Percentiles rank a stretch among this genome's conserved stretches.
phyloP scores from a whole-genome alignment of 228 moss, liverwort and hornwort species.

The Sphagnum fallax region DNA sequence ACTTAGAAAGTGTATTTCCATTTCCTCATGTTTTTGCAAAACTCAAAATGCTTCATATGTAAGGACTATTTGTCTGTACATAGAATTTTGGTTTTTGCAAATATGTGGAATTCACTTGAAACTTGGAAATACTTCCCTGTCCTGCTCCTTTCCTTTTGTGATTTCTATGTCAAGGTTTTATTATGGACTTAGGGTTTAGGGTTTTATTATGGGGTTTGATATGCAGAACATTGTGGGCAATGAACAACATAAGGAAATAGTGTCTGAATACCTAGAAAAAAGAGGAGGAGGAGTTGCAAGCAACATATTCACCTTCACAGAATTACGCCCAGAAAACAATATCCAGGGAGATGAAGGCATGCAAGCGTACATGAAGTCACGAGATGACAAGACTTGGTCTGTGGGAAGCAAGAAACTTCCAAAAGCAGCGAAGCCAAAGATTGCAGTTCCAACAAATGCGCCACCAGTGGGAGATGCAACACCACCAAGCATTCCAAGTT shows the following conservation, averaged over 20 bases:
- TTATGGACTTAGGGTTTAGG: neutral
- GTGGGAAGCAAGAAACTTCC: slow-evolving; percentile 48
- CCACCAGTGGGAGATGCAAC: slow-evolving; percentile 2
- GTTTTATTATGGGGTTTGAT: slow-evolving; percentile 6
- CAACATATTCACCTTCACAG: slow-evolving; percentile 29
- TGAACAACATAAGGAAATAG: slow-evolving; percentile 60
- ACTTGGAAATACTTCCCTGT: neutral
- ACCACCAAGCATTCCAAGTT: neutral
- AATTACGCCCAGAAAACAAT: slow-evolving; percentile 3
- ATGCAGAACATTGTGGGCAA: slow-evolving; percentile 83
- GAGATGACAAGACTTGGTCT: slow-evolving; percentile 65
- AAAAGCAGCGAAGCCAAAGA: slow-evolving; percentile 47
- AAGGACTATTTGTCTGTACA: too few relatives aligned
- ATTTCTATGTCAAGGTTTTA: neutral
- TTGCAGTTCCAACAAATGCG: neutral
- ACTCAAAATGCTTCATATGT: too few relatives aligned
- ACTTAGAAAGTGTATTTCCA: slow-evolving; percentile 17
- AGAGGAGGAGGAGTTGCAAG: slow-evolving; percentile 42
- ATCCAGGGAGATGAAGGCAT: slow-evolving; percentile 25
- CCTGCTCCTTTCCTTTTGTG: neutral
- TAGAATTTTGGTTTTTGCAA: neutral
- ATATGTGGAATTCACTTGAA: neutral
- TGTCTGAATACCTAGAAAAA: slow-evolving; percentile 57
- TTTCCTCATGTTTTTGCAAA: neutral
- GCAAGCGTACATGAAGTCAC: slow-evolving; percentile 73